Base-by-base conservation (phyloP, 306 rosid species). In the Notholithocarpus densiflorus region DNA sequence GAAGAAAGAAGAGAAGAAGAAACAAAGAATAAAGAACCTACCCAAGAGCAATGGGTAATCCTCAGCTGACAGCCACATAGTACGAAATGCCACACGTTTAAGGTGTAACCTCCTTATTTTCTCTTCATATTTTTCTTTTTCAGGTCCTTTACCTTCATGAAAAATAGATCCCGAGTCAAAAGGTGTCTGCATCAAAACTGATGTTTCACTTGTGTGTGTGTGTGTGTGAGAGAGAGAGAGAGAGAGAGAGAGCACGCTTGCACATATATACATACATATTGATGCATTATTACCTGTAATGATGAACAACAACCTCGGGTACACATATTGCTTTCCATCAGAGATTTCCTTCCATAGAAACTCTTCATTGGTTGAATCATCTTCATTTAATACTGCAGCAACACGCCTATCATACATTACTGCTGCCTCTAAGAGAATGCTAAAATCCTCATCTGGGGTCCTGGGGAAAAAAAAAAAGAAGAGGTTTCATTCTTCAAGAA, bases 341-440 rank as follows among this genome's bases (percentile, higher is more conserved):
- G 72, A 87, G 79, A 92, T 91, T 76, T 90, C 96, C 77, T 90
- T 87, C 98, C 94, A 93, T 15, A 92, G 51, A 75, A 77, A 80
- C 79, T 88, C 89, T 79, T 94, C 98, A 72, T 93, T 86, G 53
- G 82, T 72, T 51, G 98, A 92, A 87, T 95, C 93, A 61, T 91
- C 97, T 88, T 95, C 98, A 75, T 87, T 81, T 71, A 95, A 83
- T 68, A 95, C 87, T 34, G 99, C 94, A 62, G 98, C 94, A 84
- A 93, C 99, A 80, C 97, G 97, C 85, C 97, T 91, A 51, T 95
- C 98, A 82, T 93, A 95, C 99, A 95, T 92, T 73, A 95, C 83
- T 77, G 99, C 99, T 80, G 99, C 98, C 91, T 93, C 99, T 83
- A 93, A 83, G 81, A 93, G 98, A 83, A 95, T 89, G 77, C 88